A percentile compares a stretch with the other conserved stretches of the same genome.
phyloP scores from a whole-genome alignment of 192 early-diverging fungal species.

The Entophlyctis luteolus region DNA sequence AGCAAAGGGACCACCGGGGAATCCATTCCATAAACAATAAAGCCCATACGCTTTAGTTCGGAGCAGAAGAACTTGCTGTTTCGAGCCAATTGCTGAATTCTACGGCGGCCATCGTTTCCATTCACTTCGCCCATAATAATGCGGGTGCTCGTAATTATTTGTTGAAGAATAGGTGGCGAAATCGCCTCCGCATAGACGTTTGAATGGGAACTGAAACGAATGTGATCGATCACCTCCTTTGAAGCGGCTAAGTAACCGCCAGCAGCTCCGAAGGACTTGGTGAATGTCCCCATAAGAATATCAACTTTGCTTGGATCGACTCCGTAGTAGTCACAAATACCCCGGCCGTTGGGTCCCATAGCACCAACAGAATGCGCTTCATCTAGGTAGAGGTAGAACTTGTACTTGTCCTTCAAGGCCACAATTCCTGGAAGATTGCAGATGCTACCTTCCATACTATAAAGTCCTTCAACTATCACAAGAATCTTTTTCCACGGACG shows the following conservation, averaged over 20 bases:
- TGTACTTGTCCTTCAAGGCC: conserved; percentile 84
- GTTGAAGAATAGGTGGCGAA: conserved; percentile 77
- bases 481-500: conserved; percentile 99
- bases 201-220: conserved; percentile 75
- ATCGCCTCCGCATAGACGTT: conserved; percentile 89
- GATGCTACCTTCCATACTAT: conserved; percentile 97
- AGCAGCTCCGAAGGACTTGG: conserved; percentile 95
- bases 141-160: conserved; percentile 81
- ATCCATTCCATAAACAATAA: conserved; percentile 89
- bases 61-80: conserved; percentile 82
- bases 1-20: conserved; percentile 89
- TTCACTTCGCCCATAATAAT: conserved; percentile 93
- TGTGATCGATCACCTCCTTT: conserved; percentile 71
- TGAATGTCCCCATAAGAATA: conserved; percentile 96
- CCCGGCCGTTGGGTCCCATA: conserved; percentile 87
- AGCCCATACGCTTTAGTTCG: conserved; percentile 80
- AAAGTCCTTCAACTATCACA: conserved; percentile 92
- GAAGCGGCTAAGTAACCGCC: conserved; percentile 89
- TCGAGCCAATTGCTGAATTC: conserved; percentile 79
- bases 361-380: conserved; percentile 97
- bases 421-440: conserved; percentile 83
- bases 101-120: conserved; percentile 70
- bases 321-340: conserved; percentile 93
- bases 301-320: conserved; percentile 87
- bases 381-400: conserved; percentile 94